Base-by-base conservation (phyloP, 495 filamentous ascomycete species). In the Neurospora sp. region DNA sequence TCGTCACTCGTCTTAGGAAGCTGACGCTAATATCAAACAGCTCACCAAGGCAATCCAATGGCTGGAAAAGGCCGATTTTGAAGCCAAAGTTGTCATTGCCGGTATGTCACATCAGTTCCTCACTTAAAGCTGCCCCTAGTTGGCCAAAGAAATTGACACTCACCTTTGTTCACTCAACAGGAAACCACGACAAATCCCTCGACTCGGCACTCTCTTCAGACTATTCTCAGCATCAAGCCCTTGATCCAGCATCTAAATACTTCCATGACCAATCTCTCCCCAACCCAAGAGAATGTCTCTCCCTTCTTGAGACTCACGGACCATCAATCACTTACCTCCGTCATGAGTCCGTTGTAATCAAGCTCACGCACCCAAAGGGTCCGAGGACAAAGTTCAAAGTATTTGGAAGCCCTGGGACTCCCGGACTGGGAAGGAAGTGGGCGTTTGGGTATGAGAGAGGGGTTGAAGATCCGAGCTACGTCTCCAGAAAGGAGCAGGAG, bases 101-200 rank as follows among this genome's bases (percentile, higher is more conserved):
- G 95, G 94, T 77, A 93, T 89, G 76, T 59, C 61, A 9, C 71
- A 22, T 85, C 84, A 61, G 53, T 27, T 27, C 27, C 12, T 35
- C 27, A 35, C 12, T 6, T 10, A 0, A 14, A 35, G 20, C 14
- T 20, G 7, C 35, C 12, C 18, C 9, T 27, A 1, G 59, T n/a
- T 40, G n/a, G 10, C 1, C 31, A 14, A 31, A 37, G 9, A 5
- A 9, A 16, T 3, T 10, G 10, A 18, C 9, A 35, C 68, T 69
- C 39, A 71, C 38, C 27, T 22, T 41, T 44, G 45, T 20, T 42
- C 9, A 16, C 38, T 68, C 10, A 40, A 44, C 73, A 93, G 91
- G 92, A 35, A 96, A 95, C 77, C 93, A 96, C 77, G 93, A 96
- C 75, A 84, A 94, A 69, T 92, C 91, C 0, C 83, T 96, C 5